Percentiles rank a stretch among this genome's conserved stretches.
Conservation (phyloP, 2,329 filamentous ascomycete genomes). For the Trichoderma endophyticum region DNA sequence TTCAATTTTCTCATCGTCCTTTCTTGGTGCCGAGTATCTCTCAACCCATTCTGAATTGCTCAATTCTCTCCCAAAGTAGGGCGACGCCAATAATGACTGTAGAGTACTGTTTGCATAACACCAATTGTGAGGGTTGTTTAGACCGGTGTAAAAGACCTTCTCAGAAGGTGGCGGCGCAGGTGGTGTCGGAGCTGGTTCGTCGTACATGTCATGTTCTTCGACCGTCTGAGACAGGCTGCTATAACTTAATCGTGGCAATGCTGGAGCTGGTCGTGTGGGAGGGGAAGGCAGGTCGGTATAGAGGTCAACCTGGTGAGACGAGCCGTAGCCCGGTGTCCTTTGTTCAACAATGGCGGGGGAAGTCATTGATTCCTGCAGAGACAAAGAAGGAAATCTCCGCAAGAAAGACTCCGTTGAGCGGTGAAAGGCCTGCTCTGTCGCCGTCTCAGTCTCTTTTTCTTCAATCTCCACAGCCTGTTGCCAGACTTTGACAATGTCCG, state of each 20-base stretch:
- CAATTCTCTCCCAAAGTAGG: slow-evolving; percentile 63
- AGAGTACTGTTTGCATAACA: slow-evolving; percentile 93
- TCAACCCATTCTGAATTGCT: slow-evolving; percentile 57
- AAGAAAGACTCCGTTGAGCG: slow-evolving; percentile 81
- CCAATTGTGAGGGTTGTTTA: slow-evolving; percentile 76
- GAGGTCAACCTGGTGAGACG: slow-evolving; percentile 38
- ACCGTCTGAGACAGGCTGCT: slow-evolving; percentile 61
- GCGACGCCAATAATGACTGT: slow-evolving; percentile 75
- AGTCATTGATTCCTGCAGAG: slow-evolving; percentile 57
- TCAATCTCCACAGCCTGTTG: slow-evolving; percentile 71
- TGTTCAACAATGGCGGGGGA: slow-evolving; percentile 33
- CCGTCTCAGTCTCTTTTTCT: slow-evolving; percentile 34
- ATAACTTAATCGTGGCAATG: slow-evolving; percentile 69
- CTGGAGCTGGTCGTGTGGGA: slow-evolving; percentile 65
- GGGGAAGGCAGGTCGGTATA: slow-evolving; percentile 52
- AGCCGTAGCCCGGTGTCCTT: slow-evolving; percentile 28
- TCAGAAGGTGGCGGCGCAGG: slow-evolving; percentile 31
- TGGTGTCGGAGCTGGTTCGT: slow-evolving; percentile 38
- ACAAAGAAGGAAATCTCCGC: slow-evolving; percentile 72
- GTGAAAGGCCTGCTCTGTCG: slow-evolving; percentile 54
- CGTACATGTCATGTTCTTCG: slow-evolving; percentile 35
- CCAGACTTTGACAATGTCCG: slow-evolving; percentile 79
- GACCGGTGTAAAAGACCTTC: slow-evolving; percentile 54
- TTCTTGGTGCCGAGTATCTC: slow-evolving; percentile 65
- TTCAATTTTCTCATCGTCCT: slow-evolving; percentile 52